Evolutionary conservation across 73 alveolate genomes (phyloP).

Genomic region (Effrenium voratum): DNA sequence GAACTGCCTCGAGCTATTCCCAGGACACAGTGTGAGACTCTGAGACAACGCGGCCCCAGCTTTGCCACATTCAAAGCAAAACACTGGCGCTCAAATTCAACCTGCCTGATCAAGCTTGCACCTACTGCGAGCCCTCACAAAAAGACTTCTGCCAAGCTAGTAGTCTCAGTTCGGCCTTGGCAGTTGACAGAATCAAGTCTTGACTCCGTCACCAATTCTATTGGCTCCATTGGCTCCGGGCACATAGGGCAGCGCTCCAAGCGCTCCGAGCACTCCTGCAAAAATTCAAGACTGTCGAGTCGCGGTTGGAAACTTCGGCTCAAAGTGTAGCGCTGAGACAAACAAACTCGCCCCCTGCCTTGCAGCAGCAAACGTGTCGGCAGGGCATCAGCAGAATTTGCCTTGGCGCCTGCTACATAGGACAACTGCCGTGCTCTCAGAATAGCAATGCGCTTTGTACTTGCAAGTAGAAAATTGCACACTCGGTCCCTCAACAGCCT

Average conservation of each 20-base stretch:
- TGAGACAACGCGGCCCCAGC: too few relatives aligned
- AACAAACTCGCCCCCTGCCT: neutral
- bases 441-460: neutral
- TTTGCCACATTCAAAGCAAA: too few relatives aligned
- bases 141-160: slow-evolving; percentile 91
- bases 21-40: too few relatives aligned
- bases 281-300: too few relatives aligned
- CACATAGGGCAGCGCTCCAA: slow-evolving; percentile 93
- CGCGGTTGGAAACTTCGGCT: neutral
- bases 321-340: neutral
- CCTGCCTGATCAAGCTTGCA: too few relatives aligned
- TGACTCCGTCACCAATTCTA: neutral
- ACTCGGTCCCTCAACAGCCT: slow-evolving; percentile 20
- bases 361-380: slow-evolving; percentile 92
- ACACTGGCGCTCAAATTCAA: too few relatives aligned
- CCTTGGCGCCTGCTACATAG: neutral
- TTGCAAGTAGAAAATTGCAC: neutral
- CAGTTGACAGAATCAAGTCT: neutral
- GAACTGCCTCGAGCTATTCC: too few relatives aligned
- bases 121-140: too few relatives aligned
- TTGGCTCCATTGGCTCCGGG: neutral
- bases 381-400: slow-evolving; percentile 84
- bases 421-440: neutral
- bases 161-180: slow-evolving; percentile 74
- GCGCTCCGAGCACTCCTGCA: slow-evolving; percentile 76